Evolutionary conservation across 108 stramenopile species (phyloP).

Genomic region (Cylindrotheca fusiformis): DNA sequence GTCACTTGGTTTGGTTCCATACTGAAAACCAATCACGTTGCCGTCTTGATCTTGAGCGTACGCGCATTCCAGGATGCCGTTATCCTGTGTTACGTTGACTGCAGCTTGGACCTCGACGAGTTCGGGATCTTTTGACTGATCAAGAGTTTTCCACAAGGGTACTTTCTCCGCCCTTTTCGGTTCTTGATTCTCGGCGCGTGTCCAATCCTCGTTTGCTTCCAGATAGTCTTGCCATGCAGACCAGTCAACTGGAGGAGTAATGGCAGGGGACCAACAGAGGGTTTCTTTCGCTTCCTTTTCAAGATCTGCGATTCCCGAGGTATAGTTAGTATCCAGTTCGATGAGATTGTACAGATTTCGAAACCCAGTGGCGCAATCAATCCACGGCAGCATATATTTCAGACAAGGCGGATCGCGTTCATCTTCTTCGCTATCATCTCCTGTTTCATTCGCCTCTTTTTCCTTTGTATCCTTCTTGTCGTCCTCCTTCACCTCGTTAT

Average conservation of each 20-base stretch:
- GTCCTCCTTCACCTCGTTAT: constrained; percentile 57
- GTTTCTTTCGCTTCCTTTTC: constrained; percentile 22
- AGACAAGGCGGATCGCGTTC: constrained; percentile 49
- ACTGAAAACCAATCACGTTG: constrained; percentile 68
- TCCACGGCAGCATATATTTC: constrained; percentile 74
- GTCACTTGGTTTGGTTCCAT: constrained; percentile 37
- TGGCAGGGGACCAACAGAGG: constrained; percentile 20
- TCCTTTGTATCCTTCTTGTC: constrained; percentile 24
- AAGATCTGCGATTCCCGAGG: constrained; percentile 40
- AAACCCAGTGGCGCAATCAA: constrained; percentile 57
- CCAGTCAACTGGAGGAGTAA: constrained; percentile 39
- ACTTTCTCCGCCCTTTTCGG: not conserved
- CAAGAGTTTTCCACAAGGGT: constrained; percentile 37
- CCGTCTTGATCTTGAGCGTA: constrained; percentile 80
- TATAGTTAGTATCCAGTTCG: constrained; percentile 54
- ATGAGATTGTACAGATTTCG: constrained; percentile 67
- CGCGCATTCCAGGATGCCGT: constrained; percentile 65
- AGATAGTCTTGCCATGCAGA: constrained; percentile 25
- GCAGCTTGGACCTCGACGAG: constrained; percentile 41
- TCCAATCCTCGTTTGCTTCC: constrained; percentile 17
- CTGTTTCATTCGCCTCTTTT: constrained; percentile 20
- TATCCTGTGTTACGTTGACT: constrained; percentile 37
- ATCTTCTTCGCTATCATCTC: constrained; percentile 27
- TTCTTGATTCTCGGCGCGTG: not conserved
- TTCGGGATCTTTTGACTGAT: constrained; percentile 43